Evolutionary conservation across 2,329 filamentous ascomycete species (phyloP).

Genomic region (Clonostachys byssicola): DNA sequence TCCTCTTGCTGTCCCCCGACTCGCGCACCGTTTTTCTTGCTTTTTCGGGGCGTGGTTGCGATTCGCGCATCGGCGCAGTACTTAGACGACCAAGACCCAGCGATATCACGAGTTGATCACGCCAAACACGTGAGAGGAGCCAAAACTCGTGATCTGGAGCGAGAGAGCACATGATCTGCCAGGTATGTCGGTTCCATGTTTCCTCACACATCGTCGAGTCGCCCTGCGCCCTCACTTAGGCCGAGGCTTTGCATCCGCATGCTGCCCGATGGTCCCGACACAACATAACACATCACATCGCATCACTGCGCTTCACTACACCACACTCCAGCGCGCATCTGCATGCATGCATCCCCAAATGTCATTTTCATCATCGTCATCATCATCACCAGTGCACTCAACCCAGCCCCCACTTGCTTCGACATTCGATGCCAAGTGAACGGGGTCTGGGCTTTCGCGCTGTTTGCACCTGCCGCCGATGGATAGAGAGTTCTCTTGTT

Average conservation of each 20-base stretch:
- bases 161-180: conserved; percentile 36
- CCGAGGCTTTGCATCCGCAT: no score
- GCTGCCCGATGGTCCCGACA: no score
- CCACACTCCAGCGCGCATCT: background rate
- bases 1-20: background rate
- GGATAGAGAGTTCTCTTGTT: no score
- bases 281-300: no score
- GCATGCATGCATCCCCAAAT: background rate
- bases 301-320: no score
- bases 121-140: conserved; percentile 34
- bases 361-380: background rate
- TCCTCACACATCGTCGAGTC: no score
- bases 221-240: no score
- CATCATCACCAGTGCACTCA: background rate
- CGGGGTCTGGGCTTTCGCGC: no score
- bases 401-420: background rate
- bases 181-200: conserved; percentile 26
- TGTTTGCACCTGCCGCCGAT: no score
- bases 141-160: conserved; percentile 37
- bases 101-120: conserved; percentile 45
- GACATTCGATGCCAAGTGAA: background rate
- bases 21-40: background rate
- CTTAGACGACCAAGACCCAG: conserved; percentile 10
- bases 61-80: no score
- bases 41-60: no score